These are phyloP conservation scores for Stemphylium vesicarium DNA, from an alignment of 2,329 filamentous ascomycete genomes.

Conservation along the genomic window DNA sequence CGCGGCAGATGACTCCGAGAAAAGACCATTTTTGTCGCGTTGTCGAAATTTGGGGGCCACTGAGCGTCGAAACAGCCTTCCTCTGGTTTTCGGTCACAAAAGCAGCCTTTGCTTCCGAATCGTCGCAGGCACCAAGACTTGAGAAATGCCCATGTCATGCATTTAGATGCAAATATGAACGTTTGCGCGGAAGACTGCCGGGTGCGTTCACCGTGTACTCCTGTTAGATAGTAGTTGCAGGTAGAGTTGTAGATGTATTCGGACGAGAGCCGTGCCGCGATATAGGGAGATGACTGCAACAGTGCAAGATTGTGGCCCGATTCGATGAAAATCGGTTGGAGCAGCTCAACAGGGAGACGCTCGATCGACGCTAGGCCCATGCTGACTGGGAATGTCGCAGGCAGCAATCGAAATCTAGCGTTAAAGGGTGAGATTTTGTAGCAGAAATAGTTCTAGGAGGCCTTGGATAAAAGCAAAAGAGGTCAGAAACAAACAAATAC, in stretches of 20 bases:
- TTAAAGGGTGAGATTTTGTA: neutral
- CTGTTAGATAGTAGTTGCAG: constrained; percentile 34
- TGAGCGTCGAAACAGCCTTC: constrained; percentile 37
- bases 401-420: neutral
- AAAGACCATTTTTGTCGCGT: constrained; percentile 39
- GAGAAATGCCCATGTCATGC: constrained; percentile 47
- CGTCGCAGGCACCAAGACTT: constrained; percentile 27
- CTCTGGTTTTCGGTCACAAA: constrained; percentile 26
- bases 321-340: constrained; percentile 61
- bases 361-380: constrained; percentile 49
- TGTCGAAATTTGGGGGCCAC: constrained; percentile 40
- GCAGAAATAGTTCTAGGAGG: neutral
- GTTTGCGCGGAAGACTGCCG: constrained; percentile 31
- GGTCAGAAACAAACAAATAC: neutral
- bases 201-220: constrained; percentile 12
- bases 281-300: constrained; percentile 47
- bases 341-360: constrained; percentile 56
- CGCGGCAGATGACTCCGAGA: constrained; percentile 35
- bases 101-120: constrained; percentile 31
- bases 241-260: constrained; percentile 30
- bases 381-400: neutral
- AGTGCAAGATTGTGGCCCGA: constrained; percentile 52
- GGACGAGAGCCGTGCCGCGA: constrained; percentile 45
- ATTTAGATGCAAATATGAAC: constrained; percentile 34
- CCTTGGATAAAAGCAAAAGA: neutral